Evolutionary conservation across 116 monocot genomes (phyloP).

Genomic region (Phalaenopsis hybrid): DNA sequence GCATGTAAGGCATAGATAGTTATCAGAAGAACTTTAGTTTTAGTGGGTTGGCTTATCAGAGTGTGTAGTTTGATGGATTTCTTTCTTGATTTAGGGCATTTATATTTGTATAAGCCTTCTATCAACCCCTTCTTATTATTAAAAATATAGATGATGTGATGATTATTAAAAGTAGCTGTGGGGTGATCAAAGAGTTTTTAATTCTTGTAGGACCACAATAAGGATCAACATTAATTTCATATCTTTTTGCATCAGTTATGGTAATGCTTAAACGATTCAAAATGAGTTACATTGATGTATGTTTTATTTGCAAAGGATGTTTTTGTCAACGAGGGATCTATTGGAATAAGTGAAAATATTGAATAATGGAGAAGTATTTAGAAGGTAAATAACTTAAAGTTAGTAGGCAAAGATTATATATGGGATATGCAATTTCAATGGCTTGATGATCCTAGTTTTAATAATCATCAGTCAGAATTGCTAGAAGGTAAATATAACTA

Average conservation of each 20-base stretch:
- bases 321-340: neutral
- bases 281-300: neutral
- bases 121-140: neutral
- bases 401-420: neutral
- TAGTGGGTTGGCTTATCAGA: neutral
- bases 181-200: neutral
- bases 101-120: neutral
- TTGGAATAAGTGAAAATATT: neutral
- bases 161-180: neutral
- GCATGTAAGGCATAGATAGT: neutral
- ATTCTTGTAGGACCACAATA: neutral
- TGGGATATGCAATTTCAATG: neutral
- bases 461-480: neutral
- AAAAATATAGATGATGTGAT: neutral
- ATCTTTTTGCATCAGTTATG: neutral
- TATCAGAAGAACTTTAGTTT: neutral
- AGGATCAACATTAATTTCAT: neutral
- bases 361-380: neutral
- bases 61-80: slow-evolving; percentile 1
- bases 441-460: neutral
- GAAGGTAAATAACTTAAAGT: neutral
- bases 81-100: neutral
- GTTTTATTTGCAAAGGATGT: neutral
- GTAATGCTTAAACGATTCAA: neutral
- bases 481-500: neutral